phyloP scores from a whole-genome alignment of 108 stramenopile genomes.

The Skeletonema grethae region DNA sequence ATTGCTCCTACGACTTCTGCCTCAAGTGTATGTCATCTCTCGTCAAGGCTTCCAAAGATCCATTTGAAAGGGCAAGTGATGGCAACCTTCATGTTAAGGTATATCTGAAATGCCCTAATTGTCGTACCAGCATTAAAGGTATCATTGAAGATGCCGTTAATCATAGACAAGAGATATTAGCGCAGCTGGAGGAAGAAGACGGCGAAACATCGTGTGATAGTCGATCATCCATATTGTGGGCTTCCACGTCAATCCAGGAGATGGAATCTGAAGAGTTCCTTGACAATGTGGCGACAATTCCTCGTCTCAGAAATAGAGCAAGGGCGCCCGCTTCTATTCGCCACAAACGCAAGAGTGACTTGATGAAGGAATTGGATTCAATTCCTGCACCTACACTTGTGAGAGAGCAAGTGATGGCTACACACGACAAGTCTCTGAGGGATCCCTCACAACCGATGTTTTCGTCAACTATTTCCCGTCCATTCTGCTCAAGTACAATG shows the following conservation, averaged over 20 bases:
- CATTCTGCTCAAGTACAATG: not conserved
- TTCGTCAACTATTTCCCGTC: not conserved
- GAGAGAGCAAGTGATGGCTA: conserved; percentile 2
- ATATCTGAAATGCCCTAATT: conserved; percentile 74
- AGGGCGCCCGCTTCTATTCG: not conserved
- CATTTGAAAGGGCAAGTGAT: conserved; percentile 77
- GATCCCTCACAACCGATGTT: not conserved
- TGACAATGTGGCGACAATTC: not conserved
- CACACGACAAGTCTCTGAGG: not conserved
- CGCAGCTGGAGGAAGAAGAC: not conserved
- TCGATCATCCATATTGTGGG: not conserved
- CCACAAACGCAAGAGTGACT: not conserved
- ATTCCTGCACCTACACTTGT: conserved; percentile 6
- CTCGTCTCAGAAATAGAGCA: conserved; percentile 9
- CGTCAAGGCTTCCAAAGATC: conserved; percentile 55
- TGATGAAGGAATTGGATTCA: conserved; percentile 1
- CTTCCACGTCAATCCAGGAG: not conserved
- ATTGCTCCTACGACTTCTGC: conserved; percentile 79
- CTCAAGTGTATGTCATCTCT: conserved; percentile 56
- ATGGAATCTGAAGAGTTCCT: conserved; percentile 1
- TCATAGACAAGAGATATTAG: conserved; percentile 47
- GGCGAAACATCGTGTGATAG: not conserved
- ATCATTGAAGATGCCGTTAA: conserved; percentile 53
- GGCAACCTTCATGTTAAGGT: conserved; percentile 82
- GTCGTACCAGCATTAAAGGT: conserved; percentile 61